Percentiles rank a stretch among this genome's conserved stretches.
Conservation (phyloP, 2,329 filamentous ascomycete genomes). For the Stylonectria norvegica region DNA sequence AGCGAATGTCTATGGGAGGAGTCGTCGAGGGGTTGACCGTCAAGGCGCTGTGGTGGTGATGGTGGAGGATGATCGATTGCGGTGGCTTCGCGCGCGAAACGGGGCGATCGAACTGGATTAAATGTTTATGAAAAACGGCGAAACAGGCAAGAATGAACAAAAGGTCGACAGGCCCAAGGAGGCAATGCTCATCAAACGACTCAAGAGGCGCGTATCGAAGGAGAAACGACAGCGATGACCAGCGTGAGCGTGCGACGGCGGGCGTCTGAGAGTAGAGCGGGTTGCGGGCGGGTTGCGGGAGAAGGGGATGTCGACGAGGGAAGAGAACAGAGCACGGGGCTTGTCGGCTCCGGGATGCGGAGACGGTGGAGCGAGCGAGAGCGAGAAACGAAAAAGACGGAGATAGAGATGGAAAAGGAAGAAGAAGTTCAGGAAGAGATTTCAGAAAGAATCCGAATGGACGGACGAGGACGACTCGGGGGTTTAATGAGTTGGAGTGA, state of each 20-base stretch:
- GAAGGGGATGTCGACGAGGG: conserved; percentile 24
- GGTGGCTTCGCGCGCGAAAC: conserved; percentile 28
- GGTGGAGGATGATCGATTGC: conserved; percentile 26
- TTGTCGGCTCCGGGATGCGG: conserved; percentile 29
- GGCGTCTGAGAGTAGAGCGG: conserved; percentile 27
- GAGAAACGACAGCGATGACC: conserved; percentile 23
- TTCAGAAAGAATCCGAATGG: conserved; percentile 25
- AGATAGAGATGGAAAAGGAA: conserved; percentile 15
- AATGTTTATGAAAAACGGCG: conserved; percentile 43
- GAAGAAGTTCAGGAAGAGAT: conserved; percentile 30
- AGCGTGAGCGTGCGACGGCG: conserved; percentile 24
- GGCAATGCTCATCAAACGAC: conserved; percentile 26
- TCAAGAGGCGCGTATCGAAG: too few relatives aligned
- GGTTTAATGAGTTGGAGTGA: conserved; percentile 34
- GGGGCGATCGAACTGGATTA: conserved; percentile 36
- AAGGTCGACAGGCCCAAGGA: conserved; percentile 27
- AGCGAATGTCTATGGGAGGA: conserved; percentile 38
- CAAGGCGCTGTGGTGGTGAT: conserved; percentile 33
- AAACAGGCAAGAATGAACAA: conserved; percentile 27
- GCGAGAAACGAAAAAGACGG: conserved; percentile 19
- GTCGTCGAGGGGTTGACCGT: conserved; percentile 35
- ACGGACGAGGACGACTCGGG: conserved; percentile 27
- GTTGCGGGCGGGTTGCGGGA: conserved; percentile 26
- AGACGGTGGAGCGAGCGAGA: conserved; percentile 32
- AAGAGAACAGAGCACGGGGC: too few relatives aligned